Base-by-base conservation (phyloP, 1,284 basidiomycete species). In the Naganishia cerealis region DNA sequence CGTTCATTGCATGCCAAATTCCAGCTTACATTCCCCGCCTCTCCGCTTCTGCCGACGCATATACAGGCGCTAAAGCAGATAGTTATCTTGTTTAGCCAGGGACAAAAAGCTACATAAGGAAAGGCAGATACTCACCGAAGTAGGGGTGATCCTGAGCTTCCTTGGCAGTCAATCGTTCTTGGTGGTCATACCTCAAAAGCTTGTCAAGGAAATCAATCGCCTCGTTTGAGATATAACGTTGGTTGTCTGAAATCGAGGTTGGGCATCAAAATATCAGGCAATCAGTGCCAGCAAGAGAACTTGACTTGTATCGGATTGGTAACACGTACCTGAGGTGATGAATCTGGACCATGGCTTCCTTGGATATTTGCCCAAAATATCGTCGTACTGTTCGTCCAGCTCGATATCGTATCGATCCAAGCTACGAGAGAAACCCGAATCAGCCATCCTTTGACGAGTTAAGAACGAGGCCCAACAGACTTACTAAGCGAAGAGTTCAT, bases 161-260 rank as follows among this genome's bases (percentile, higher is more conserved):
- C 72, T 87, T 85, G 55, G 95, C 95, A 33, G 95, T 99, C 71
- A 97, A 84, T 66, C 95, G 88, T 78, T 97, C 94, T 83, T 96
- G 93, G 79, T 98, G 95, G 79, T 98, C 81, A 80, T 98, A 99
- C 57, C 92, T 88, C 75, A 99, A 86, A 56, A 99, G 85, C 82
- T 94, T 94, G 83, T 99, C 95, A 71, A 99, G 82, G 77, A 98
- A 90, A 83, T 98, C 94, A 75, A 94, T 90, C n/a, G 93, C 94
- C 77, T 95, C 93, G 78, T 93, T 96, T n/a, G 92, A 93, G 73
- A 98, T 93, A 81, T 92, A 97, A 66, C 94, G 87, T 81, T 96
- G 92, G 80, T 97, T 98, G 78, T 99, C 95, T 56, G 89, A 18
- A 33, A 3, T 33, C 29, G 6, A 48, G 42, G 16, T 15, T 39